These are phyloP conservation scores for Thelonectria blattea DNA, from an alignment of 2,329 filamentous ascomycete species.

Conservation along the genomic window DNA sequence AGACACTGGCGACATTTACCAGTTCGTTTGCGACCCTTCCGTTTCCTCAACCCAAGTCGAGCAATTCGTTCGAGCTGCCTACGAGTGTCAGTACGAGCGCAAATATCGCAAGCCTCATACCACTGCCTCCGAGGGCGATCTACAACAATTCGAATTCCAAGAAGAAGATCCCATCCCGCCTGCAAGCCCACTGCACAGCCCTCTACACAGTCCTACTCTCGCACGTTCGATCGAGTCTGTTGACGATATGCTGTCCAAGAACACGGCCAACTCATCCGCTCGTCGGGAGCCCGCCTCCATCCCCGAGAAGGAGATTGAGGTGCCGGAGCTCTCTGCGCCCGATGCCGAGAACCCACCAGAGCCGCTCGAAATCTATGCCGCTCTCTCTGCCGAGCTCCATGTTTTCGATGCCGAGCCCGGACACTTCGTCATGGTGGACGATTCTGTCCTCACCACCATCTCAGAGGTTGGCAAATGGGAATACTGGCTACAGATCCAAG, in stretches of 20 bases:
- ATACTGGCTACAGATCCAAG: slow-evolving; percentile 90
- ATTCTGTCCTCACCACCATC: slow-evolving; percentile 77
- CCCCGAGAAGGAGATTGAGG: slow-evolving; percentile 42
- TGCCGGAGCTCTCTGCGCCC: slow-evolving; percentile 30
- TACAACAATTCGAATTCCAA: slow-evolving; percentile 82
- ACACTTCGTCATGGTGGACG: slow-evolving; percentile 82
- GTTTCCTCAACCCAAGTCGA: slow-evolving; percentile 73
- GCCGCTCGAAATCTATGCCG: slow-evolving; percentile 73
- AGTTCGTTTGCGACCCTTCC: slow-evolving; percentile 89
- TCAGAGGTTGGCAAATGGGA: slow-evolving; percentile 89
- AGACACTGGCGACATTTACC: slow-evolving; percentile 93
- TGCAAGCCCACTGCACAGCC: slow-evolving; percentile 67
- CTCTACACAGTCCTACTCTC: slow-evolving; percentile 64
- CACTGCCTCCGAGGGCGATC: slow-evolving; percentile 80
- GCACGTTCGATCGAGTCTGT: slow-evolving; percentile 61
- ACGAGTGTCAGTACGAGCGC: slow-evolving; percentile 96
- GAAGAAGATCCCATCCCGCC: slow-evolving; percentile 68
- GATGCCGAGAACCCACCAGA: slow-evolving; percentile 60
- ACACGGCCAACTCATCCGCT: slow-evolving; percentile 52
- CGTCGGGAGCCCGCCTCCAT: slow-evolving; percentile 50
- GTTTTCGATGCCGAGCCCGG: slow-evolving; percentile 90
- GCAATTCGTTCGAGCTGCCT: slow-evolving; percentile 80
- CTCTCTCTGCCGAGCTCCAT: slow-evolving; percentile 84
- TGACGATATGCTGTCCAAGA: slow-evolving; percentile 62
- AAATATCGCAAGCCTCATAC: slow-evolving; percentile 85